These are phyloP conservation scores for Pichia sp. DNA, from an alignment of 1,139 yeast genomes.

Conservation along the genomic window DNA sequence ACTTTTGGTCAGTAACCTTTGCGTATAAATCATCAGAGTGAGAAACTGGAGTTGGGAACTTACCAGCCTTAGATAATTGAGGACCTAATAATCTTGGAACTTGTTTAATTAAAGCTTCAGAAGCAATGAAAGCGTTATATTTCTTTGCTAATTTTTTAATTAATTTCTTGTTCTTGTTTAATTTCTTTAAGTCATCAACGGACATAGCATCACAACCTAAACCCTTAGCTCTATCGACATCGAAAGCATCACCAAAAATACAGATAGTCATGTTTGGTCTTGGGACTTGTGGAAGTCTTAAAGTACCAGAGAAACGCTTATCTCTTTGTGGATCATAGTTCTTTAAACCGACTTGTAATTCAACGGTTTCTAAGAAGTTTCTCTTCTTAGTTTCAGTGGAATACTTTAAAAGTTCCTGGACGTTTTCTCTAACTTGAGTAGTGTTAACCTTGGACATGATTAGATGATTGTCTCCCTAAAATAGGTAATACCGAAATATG, in stretches of 20 bases:
- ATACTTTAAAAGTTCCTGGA: constrained; percentile 83
- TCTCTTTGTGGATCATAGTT: constrained; percentile 99
- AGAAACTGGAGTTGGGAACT: constrained; percentile 99
- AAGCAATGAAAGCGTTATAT: constrained; percentile 99
- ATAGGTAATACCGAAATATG: constrained; percentile 30
- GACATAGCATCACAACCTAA: constrained; percentile 99
- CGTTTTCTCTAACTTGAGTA: constrained; percentile 95
- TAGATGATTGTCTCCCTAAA: constrained; percentile 62
- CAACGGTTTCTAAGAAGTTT: constrained; percentile 99
- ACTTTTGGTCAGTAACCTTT: constrained; percentile 95
- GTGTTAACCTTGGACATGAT: constrained; percentile 91
- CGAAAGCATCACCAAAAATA: constrained; percentile 99
- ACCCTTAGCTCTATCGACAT: constrained; percentile 99
- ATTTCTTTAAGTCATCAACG: constrained; percentile 99
- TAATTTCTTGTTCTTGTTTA: constrained; percentile 99
- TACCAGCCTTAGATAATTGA: constrained; percentile 99
- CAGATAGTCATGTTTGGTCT: constrained; percentile 99
- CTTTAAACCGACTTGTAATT: constrained; percentile 99
- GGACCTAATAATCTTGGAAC: constrained; percentile 99
- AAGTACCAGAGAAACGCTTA: constrained; percentile 99
- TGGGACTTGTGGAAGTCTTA: constrained; percentile 98
- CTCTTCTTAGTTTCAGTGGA: constrained; percentile 98
- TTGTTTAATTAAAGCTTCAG: constrained; percentile 98
- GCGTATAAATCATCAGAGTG: constrained; percentile 97
- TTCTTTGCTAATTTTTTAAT: constrained; percentile 99